phyloP scores from a whole-genome alignment of 2,329 filamentous ascomycete genomes.

The Apiospora arundinis region DNA sequence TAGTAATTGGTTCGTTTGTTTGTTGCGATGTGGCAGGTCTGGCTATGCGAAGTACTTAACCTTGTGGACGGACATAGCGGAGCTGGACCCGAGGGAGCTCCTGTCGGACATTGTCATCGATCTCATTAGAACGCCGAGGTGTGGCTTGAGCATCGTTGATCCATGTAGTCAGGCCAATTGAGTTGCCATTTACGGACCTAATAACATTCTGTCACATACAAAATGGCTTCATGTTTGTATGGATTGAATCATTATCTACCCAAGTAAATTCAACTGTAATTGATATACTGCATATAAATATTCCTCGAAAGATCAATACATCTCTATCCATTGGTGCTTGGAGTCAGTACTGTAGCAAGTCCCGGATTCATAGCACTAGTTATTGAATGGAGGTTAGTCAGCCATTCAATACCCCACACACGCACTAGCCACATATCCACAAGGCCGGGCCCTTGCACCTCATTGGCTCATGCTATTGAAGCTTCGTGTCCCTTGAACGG shows the following conservation, averaged over 20 bases:
- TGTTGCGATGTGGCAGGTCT: neutral
- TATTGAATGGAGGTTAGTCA: neutral
- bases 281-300: no score
- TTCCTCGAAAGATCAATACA: neutral
- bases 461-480: slow-evolving; percentile 21
- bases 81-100: neutral
- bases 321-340: neutral
- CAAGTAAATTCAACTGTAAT: neutral
- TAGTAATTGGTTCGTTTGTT: neutral
- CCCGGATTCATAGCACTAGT: no score
- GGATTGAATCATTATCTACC: no score
- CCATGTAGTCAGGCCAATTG: neutral
- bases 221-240: neutral
- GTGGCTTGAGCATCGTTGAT: neutral
- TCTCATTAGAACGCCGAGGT: slow-evolving; percentile 5
- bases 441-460: neutral
- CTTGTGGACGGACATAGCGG: neutral
- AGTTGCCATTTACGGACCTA: neutral
- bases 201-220: neutral
- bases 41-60: neutral
- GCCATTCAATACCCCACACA: neutral
- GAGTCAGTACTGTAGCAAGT: no score
- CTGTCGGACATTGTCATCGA: slow-evolving; percentile 10
- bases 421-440: slow-evolving; percentile 10
- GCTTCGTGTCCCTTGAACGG: slow-evolving; percentile 20